Evolutionary conservation across 2,329 filamentous ascomycete genomes (phyloP).

Genomic region (Clonostachys chloroleuca): DNA sequence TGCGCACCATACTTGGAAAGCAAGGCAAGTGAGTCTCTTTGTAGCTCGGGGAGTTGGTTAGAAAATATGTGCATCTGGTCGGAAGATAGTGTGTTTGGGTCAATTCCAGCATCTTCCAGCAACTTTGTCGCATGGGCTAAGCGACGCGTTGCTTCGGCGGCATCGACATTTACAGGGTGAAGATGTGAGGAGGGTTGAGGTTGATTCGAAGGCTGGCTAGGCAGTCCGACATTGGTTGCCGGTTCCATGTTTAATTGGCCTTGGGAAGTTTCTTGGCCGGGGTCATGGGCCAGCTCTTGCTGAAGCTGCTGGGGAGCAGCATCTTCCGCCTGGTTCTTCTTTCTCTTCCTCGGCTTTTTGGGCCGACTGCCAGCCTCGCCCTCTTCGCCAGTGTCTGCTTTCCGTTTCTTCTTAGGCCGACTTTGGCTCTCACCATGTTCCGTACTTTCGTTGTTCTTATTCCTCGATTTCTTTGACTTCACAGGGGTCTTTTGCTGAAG

Average conservation of each 20-base stretch:
- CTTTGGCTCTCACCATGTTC: neutral
- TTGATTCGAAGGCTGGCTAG: neutral
- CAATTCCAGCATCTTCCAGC: constrained; percentile 40
- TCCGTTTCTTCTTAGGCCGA: neutral
- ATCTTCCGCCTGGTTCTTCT: constrained; percentile 3
- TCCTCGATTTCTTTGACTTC: constrained; percentile 19
- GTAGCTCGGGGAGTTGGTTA: constrained; percentile 53
- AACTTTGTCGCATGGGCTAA: constrained; percentile 42
- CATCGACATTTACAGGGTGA: constrained; percentile 25
- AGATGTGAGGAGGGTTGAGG: neutral
- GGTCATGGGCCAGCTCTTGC: too few relatives aligned
- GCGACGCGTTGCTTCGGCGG: constrained; percentile 44
- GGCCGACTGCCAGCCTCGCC: constrained; percentile 1
- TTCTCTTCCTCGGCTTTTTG: constrained; percentile 2
- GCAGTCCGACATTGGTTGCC: neutral
- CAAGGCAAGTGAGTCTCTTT: constrained; percentile 51
- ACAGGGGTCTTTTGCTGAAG: constrained; percentile 14
- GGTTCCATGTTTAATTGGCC: neutral
- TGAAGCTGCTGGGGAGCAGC: neutral
- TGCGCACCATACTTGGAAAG: constrained; percentile 53
- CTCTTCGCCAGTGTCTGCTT: neutral
- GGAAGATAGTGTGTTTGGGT: constrained; percentile 43
- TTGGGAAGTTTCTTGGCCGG: too few relatives aligned
- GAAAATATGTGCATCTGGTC: constrained; percentile 57
- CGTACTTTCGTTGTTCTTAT: constrained; percentile 8